Evolutionary conservation across 352 stramenopile genomes (phyloP), one percentile per base, ranked within the genome.

Genomic region (Globisporangium nunn): DNA sequence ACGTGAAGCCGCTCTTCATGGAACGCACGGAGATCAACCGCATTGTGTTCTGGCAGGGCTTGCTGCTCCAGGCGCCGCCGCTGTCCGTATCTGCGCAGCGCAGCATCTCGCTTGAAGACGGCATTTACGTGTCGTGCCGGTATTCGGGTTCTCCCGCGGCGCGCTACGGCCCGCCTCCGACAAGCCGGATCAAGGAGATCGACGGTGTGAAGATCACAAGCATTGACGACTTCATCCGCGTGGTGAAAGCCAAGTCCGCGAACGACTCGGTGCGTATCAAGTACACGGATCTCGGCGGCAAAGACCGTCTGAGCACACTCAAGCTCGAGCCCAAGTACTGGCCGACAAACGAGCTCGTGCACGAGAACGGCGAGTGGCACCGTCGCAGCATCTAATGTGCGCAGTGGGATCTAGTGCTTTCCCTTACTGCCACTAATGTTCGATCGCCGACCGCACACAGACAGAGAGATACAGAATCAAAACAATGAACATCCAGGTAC

Each of bases 261-360:
- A 81, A 71, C 31, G 80, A 88, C 64, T 91, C 85, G 39, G 78
- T 96, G 43, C 87, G 91, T 45, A 85, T 97, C 69, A 95, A 95
- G 62, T 96, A 92, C 63, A 86, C 84, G n/a, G 82, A 94, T 50
- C 69, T 97, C 40, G 85, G 85, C 29, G 85, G 85, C 31, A 96
- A 96, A 57, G 72, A 91, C 33, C 77, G 79, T n/a, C 66, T 95
- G 12, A 88, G 82, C 54, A 96, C 87, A 10, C 67, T 97, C 15
- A 96, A 96, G 71, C 71, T 91, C 31, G 87, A 96, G 66, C 85
- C 88, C 3, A 88, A 87, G 64, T 96, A 96, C 67, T 97, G 87
- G 86, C 87, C 86, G 23, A 96, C 88, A 17, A 90, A 84, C 63
- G 82, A 97, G 52, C 67, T 97, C 23, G 66, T 88, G 47, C 67